Evolutionary conservation across 176 grass and related monocot genomes (phyloP).

Genomic region (Calamus simplicifolius): DNA sequence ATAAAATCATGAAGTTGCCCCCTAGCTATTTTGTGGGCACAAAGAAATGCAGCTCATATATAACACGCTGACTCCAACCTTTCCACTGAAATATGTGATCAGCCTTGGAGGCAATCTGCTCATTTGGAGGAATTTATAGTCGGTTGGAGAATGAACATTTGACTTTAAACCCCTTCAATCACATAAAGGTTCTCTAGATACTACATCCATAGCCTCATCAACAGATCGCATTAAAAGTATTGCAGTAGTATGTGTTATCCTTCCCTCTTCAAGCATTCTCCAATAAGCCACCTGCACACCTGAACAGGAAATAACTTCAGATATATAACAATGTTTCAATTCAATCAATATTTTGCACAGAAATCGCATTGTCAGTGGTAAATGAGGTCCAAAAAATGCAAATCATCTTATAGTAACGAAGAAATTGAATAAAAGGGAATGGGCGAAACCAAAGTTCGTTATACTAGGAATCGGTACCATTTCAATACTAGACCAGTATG

Average conservation of each 20-base stretch:
- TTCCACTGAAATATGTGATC: conserved; percentile 76
- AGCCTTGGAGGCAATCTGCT: conserved; percentile 69
- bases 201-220: conserved; percentile 92
- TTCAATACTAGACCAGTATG: no score
- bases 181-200: conserved; percentile 47
- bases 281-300: conserved; percentile 91
- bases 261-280: conserved; percentile 96
- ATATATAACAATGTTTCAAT: no score
- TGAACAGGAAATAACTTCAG: conserved; percentile 9
- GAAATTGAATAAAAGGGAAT: no score
- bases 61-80: conserved; percentile 73
- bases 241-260: conserved; percentile 73
- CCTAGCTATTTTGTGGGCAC: conserved; percentile 75
- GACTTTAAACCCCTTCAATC: conserved; percentile 85
- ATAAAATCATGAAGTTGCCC: conserved; percentile 79
- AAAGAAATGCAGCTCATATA: conserved; percentile 89
- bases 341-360: no score
- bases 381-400: no score
- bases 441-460: no score
- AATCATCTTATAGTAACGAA: no score
- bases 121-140: conserved; percentile 78
- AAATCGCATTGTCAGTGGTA: no score
- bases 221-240: conserved; percentile 89
- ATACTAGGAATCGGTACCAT: no score
- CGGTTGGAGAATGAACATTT: conserved; percentile 61